These are phyloP conservation scores for Juglanconis juglandina DNA, from an alignment of 2,329 filamentous ascomycete genomes.

Conservation along the genomic window DNA sequence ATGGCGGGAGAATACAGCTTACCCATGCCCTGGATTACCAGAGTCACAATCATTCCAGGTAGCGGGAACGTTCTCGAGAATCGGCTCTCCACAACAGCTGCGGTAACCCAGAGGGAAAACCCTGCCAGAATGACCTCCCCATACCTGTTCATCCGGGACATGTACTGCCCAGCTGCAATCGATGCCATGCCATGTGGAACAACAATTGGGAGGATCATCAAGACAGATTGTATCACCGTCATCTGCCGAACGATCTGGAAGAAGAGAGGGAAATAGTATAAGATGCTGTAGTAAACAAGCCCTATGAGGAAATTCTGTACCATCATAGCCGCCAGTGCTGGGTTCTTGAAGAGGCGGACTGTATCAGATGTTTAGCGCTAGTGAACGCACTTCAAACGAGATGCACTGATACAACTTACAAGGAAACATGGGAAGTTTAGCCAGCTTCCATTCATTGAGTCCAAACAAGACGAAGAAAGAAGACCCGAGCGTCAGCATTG, in stretches of 20 bases:
- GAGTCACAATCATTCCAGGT: conserved; percentile 43
- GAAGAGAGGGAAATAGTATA: conserved; percentile 61
- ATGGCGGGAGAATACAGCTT: too few relatives aligned
- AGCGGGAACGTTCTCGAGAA: background rate
- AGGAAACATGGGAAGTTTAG: conserved; percentile 56
- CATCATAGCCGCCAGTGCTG: conserved; percentile 52
- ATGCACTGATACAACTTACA: conserved; percentile 26
- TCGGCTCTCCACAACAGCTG: conserved; percentile 16
- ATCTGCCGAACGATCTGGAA: conserved; percentile 45
- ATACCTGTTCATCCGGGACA: conserved; percentile 54
- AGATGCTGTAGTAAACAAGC: conserved; percentile 52
- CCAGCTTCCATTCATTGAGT: conserved; percentile 53
- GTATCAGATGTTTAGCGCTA: background rate
- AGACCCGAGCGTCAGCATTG: conserved; percentile 43
- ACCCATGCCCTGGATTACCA: conserved; percentile 49
- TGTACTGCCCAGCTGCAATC: conserved; percentile 52
- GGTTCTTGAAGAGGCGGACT: conserved; percentile 53
- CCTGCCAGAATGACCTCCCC: conserved; percentile 53
- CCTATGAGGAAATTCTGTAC: conserved; percentile 59
- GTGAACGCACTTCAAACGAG: background rate
- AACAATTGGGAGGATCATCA: conserved; percentile 46
- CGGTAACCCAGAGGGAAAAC: conserved; percentile 34
- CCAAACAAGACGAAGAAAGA: conserved; percentile 42
- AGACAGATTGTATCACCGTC: conserved; percentile 39
- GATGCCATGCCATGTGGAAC: conserved; percentile 40